Evolutionary conservation across 176 grass and related monocot species (phyloP).

Genomic region (Oryza nivara): DNA sequence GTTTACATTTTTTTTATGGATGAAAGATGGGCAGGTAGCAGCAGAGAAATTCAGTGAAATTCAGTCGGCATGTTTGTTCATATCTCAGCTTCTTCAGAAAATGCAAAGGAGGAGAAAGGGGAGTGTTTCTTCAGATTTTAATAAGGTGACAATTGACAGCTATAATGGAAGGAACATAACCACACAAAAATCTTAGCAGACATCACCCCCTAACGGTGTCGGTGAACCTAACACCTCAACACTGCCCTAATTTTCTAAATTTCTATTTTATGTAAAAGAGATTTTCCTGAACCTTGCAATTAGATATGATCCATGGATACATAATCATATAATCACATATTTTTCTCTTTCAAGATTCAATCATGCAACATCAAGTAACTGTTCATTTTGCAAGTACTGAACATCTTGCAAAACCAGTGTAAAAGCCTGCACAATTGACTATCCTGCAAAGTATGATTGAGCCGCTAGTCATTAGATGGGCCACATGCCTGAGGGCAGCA

Average conservation of each 20-base stretch:
- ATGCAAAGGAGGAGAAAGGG: neutral
- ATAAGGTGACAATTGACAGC: constrained; percentile 10
- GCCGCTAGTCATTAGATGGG: neutral
- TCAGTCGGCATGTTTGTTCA: neutral
- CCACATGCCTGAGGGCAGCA: neutral
- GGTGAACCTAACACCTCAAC: constrained; percentile 39
- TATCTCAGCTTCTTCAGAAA: neutral
- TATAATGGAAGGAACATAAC: neutral
- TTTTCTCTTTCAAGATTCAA: neutral
- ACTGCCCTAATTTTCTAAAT: neutral
- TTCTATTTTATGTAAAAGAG: neutral
- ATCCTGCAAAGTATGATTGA: constrained; percentile 22
- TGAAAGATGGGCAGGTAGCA: neutral
- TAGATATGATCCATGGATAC: neutral
- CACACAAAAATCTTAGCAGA: constrained; percentile 13
- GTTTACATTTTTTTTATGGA: neutral
- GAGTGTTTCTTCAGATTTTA: neutral
- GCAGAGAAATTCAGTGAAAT: constrained; percentile 2
- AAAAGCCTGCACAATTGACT: neutral
- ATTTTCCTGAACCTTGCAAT: constrained; percentile 21
- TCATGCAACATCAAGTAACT: neutral
- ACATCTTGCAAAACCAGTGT: neutral
- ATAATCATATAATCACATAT: constrained; percentile 2
- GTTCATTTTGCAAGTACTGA: constrained; percentile 3
- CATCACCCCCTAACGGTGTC: constrained; percentile 10